Base-by-base conservation (phyloP, 768 basidiomycete genomes). In the Boletus tomentosulus region DNA sequence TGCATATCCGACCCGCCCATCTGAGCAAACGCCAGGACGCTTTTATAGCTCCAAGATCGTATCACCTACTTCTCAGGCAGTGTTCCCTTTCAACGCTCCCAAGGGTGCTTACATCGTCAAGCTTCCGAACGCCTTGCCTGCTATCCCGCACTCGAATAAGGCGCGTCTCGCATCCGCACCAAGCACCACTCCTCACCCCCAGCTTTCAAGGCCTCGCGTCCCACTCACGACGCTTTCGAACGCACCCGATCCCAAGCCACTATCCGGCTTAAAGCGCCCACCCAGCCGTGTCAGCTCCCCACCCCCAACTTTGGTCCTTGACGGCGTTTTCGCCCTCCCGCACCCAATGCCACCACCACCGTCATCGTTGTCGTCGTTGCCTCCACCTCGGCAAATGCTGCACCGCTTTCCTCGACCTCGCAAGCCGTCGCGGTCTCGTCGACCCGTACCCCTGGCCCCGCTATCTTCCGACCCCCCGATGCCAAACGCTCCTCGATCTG, bases 321-420 rank as follows among this genome's bases (percentile, higher is more conserved):
- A 64, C 2, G 63, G 64, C 6, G 53, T 64, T 22, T 64, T 64
- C 4, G 61, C 61, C 11, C 55, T 66, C 46, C 52, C 64, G 1
- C 33, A 13, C 10, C n/a, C n/a, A n/a, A n/a, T n/a, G n/a, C n/a
- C n/a, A n/a, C n/a, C n/a, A n/a, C n/a, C n/a, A n/a, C 11, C 37
- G 1, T 0, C 42, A 1, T 7, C 39, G 1, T 9, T 38, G n/a
- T 24, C 38, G 15, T 11, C 24, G 3, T 9, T n/a, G 5, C 15
- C 13, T n/a, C n/a, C n/a, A n/a, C n/a, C n/a, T n/a, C n/a, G n/a
- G n/a, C n/a, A n/a, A n/a, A n/a, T n/a, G 5, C 42, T 25, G 38
- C 3, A 15, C 16, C 19, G 16, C 12, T 51, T 53, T 15, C 27
- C 51, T 3, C 50, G 55, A 1, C 57, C 55, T 2, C 55, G 49